A percentile compares a stretch with the other conserved stretches of the same genome.
These are phyloP conservation scores for Talaromyces pinophilus DNA, from an alignment of 2,329 filamentous ascomycete species.

Conservation along the genomic window DNA sequence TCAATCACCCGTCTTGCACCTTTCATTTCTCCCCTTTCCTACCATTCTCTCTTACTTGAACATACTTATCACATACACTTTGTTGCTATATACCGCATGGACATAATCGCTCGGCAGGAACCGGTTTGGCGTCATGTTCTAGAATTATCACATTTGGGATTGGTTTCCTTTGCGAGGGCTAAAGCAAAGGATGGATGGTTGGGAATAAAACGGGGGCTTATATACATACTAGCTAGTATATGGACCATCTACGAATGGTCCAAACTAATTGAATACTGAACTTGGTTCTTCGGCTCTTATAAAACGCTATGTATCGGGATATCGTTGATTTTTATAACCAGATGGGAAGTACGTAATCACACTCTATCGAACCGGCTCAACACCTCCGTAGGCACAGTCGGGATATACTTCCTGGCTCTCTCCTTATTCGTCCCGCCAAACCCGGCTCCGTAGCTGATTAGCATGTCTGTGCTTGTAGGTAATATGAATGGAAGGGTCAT, in stretches of 20 bases:
- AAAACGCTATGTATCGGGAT: neutral
- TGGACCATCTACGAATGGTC: neutral
- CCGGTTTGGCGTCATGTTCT: slow-evolving; percentile 12
- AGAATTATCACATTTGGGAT: neutral
- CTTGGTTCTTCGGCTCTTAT: neutral
- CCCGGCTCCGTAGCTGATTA: slow-evolving; percentile 90
- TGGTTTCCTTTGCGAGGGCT: neutral
- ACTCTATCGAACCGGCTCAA: slow-evolving; percentile 76
- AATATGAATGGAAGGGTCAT: slow-evolving; percentile 94
- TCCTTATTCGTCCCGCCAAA: slow-evolving; percentile 92
- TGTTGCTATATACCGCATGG: slow-evolving; percentile 8
- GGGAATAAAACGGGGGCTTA: neutral
- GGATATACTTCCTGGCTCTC: slow-evolving; percentile 91
- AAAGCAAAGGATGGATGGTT: neutral
- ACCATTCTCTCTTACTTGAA: slow-evolving; percentile 7
- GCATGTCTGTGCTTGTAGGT: slow-evolving; percentile 95
- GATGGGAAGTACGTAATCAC: slow-evolving; percentile 1
- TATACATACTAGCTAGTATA: neutral
- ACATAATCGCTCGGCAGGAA: slow-evolving; percentile 10
- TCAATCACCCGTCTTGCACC: neutral
- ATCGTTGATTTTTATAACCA: neutral
- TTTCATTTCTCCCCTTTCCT: neutral
- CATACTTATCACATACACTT: neutral
- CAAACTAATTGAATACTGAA: neutral
- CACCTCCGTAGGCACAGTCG: slow-evolving; percentile 91